These are phyloP conservation scores for Candida hungchunana DNA, from an alignment of 805 yeast species.

Conservation along the genomic window DNA sequence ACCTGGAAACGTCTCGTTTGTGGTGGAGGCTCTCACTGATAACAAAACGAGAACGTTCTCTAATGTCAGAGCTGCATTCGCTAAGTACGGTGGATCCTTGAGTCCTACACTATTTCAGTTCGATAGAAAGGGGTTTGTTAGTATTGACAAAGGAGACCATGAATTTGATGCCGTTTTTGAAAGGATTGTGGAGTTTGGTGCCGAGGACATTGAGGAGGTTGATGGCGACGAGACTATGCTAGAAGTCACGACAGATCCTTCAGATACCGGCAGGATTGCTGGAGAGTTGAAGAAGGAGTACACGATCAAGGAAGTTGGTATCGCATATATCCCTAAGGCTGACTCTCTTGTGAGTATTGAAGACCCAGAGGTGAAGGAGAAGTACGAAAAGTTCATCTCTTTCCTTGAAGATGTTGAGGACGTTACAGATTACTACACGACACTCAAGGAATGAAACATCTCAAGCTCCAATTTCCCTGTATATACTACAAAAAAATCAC, in stretches of 20 bases:
- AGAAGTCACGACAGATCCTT: constrained; percentile 60
- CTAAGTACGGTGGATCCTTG: constrained; percentile 62
- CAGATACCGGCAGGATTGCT: constrained; percentile 59
- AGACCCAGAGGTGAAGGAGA: constrained; percentile 46
- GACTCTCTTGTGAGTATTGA: constrained; percentile 55
- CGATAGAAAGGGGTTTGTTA: constrained; percentile 70
- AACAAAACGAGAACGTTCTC: constrained; percentile 81
- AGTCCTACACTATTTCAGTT: constrained; percentile 79
- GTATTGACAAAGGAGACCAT: constrained; percentile 40
- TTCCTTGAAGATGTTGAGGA: constrained; percentile 79
- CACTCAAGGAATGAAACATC: constrained; percentile 37
- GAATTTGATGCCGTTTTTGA: constrained; percentile 69
- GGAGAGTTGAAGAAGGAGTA: constrained; percentile 48
- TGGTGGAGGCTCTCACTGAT: constrained; percentile 85
- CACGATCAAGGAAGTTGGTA: constrained; percentile 65
- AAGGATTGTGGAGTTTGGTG: constrained; percentile 64
- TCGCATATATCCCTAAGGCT: constrained; percentile 59
- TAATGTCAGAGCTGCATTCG: constrained; percentile 67
- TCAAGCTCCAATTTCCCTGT: background rate
- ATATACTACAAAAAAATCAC: constrained; percentile 1
- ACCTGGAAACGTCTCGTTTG: constrained; percentile 85
- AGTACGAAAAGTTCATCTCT: constrained; percentile 52
- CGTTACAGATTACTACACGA: constrained; percentile 74
- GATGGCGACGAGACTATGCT: constrained; percentile 28
- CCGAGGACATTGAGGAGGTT: constrained; percentile 67